Evolutionary conservation across 331 rosid species (phyloP).

Genomic region (Quercus phellos): DNA sequence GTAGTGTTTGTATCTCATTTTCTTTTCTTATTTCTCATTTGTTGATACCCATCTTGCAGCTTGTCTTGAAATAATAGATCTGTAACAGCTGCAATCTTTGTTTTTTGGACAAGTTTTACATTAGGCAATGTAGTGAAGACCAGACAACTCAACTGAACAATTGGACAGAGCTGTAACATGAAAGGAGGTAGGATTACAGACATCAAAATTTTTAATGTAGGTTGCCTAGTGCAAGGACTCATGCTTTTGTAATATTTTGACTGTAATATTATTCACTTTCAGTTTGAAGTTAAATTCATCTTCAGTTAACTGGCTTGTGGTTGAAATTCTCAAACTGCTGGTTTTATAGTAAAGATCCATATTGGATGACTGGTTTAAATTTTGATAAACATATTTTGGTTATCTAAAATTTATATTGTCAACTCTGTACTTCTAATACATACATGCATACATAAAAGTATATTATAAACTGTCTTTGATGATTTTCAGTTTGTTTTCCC

Average conservation of each 20-base stretch:
- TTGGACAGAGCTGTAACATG: constrained; percentile 48
- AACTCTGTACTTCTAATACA: no score
- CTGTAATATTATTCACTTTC: constrained; percentile 35
- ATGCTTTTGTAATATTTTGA: constrained; percentile 43
- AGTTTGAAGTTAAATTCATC: constrained; percentile 38
- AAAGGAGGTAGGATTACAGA: constrained; percentile 53
- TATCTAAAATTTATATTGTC: not conserved
- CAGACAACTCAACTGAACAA: constrained; percentile 41
- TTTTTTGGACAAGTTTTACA: constrained; percentile 47
- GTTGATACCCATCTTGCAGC: constrained; percentile 24
- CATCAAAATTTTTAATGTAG: constrained; percentile 40
- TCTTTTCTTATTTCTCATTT: constrained; percentile 21
- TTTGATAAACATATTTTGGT: not conserved
- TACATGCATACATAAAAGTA: not conserved
- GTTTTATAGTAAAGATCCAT: constrained; percentile 10
- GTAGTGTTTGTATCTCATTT: constrained; percentile 31
- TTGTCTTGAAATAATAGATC: constrained; percentile 2
- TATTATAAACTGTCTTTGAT: not conserved
- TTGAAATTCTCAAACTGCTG: constrained; percentile 23
- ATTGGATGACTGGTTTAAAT: not conserved
- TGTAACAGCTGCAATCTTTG: constrained; percentile 42
- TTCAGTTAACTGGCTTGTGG: constrained; percentile 26
- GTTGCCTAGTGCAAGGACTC: constrained; percentile 23
- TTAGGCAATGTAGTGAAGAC: constrained; percentile 49
- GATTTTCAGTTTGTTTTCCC: constrained; percentile 4